Base-by-base conservation (phyloP, 257 asterid species). In the Ocimum tenuiflorum region DNA sequence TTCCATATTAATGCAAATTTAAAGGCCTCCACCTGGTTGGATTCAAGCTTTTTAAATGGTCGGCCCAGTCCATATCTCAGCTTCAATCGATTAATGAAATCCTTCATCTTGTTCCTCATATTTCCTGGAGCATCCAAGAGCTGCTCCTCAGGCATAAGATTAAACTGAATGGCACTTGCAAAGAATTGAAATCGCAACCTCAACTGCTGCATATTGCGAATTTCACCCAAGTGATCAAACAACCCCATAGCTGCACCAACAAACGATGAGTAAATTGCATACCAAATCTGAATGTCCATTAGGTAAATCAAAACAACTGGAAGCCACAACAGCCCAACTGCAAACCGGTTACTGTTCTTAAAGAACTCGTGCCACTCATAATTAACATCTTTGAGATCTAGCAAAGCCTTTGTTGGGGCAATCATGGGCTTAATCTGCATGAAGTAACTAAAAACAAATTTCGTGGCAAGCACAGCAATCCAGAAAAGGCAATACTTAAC, bases 81-180 rank as follows among this genome's bases (percentile, higher is more conserved):
- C 86, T 94, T 90, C 83, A 94, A 69, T 20, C 97, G 87, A 65
- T 80, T 83, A 57, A 90, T 79, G 73, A 78, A 88, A 75, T 94
- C 97, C 80, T 75, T 80, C 75, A 94, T 45, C 85, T 85, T 92
- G 86, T 84, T 92, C 82, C 71, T 89, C 6, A 94, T 43, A 56
- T 91, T 79, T 59, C 99, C 95, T 69, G 86, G 78, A 31, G 83
- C 77, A 76, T 80, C 79, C 86, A 94, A 48, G 17, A 87, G 80
- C 94, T 94, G 99, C 80, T 94, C 99, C 86, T 94, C 95, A 13
- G 99, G 99, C 97, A 94, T 90, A 76, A 94, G 86, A 76, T 90
- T 94, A 69, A 94, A 94, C 79, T 90, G 97, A 58, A 94, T 88
- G 41, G 99, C 97, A 77, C 97, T 94, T 10, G 99, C 99, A 75